Conservation (phyloP, 495 filamentous ascomycete genomes). For the Aspergillus asperescens region DNA sequence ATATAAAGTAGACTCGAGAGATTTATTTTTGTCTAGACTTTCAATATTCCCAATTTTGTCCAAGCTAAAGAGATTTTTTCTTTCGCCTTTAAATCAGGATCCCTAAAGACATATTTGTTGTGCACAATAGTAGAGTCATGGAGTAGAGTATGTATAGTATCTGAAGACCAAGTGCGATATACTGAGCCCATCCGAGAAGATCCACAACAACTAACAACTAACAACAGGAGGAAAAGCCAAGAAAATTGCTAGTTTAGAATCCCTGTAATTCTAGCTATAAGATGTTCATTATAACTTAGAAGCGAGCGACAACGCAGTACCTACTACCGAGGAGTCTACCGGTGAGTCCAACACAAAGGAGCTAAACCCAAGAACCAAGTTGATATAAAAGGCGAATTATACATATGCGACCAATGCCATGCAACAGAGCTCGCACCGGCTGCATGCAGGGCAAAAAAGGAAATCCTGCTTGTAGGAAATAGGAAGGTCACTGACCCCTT, state of each 20-base stretch:
- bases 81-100: no score
- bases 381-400: background rate
- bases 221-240: background rate
- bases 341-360: background rate
- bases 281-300: background rate
- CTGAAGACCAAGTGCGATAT: no score
- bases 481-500: no score
- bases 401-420: slow-evolving; percentile 2
- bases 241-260: background rate
- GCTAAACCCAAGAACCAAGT: background rate
- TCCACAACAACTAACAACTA: background rate
- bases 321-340: background rate
- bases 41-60: no score
- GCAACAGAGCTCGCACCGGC: slow-evolving; percentile 1
- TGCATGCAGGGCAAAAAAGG: background rate
- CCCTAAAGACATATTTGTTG: no score
- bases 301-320: background rate
- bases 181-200: no score
- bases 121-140: no score
- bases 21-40: no score
- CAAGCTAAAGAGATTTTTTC: no score
- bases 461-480: background rate
- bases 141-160: no score
- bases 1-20: no score
- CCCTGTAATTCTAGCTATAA: background rate